Percentiles rank a stretch among this genome's conserved stretches.
phyloP scores from a whole-genome alignment of 2,329 filamentous ascomycete species.

The Raffaelea ambrosiae region DNA sequence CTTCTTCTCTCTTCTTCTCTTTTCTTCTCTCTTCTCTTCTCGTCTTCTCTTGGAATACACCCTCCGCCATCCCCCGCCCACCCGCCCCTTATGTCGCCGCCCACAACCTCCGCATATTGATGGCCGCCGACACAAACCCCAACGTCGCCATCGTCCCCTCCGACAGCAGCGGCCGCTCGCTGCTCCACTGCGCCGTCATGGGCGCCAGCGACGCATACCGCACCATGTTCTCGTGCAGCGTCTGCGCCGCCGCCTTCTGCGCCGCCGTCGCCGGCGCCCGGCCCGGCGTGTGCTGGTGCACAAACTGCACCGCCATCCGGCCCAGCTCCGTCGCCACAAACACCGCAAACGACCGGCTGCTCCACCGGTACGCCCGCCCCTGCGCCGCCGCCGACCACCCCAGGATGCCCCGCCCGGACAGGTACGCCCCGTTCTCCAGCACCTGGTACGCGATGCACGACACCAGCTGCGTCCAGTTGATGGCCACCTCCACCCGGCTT shows the following conservation, averaged over 20 bases:
- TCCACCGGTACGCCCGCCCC: constrained; percentile 58
- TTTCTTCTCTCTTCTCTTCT: neutral
- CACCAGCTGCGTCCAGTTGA: constrained; percentile 61
- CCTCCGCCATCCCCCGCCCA: constrained; percentile 24
- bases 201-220: constrained; percentile 72
- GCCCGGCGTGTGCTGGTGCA: constrained; percentile 22
- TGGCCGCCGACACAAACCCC: constrained; percentile 33
- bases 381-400: constrained; percentile 47
- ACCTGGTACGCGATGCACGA: constrained; percentile 64
- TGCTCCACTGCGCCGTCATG: constrained; percentile 75
- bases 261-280: constrained; percentile 24
- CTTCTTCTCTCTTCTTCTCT: too few relatives aligned
- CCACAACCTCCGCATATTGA: constrained; percentile 39
- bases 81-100: too few relatives aligned
- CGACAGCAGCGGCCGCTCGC: constrained; percentile 49
- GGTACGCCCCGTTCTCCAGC: constrained; percentile 76
- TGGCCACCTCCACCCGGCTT: constrained; percentile 26
- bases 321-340: constrained; percentile 71
- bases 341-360: constrained; percentile 69
- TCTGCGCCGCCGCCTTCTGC: constrained; percentile 35
- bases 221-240: constrained; percentile 59
- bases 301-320: constrained; percentile 45
- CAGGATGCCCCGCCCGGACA: constrained; percentile 65
- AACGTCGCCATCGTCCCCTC: constrained; percentile 32
- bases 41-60: neutral